These are phyloP conservation scores for Tulasnella sp. DNA, from an alignment of 768 basidiomycete genomes.

Conservation along the genomic window DNA sequence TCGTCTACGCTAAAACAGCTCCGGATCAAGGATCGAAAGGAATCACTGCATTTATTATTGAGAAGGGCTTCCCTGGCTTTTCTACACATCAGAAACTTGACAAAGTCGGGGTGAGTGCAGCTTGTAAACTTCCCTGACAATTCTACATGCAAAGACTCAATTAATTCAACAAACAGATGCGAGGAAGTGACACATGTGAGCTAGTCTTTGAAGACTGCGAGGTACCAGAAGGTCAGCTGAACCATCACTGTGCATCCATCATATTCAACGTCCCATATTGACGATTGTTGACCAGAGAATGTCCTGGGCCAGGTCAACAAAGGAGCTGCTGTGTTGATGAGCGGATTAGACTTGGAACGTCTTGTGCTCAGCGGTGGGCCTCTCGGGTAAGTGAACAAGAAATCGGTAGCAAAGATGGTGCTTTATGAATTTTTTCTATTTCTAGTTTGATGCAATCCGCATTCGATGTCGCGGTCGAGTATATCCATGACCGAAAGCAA, in stretches of 20 bases:
- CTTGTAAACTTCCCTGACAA: too few species aligned
- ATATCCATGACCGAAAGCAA: conserved; percentile 87
- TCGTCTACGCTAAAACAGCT: conserved; percentile 84
- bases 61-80: conserved; percentile 70
- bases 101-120: conserved; percentile 53
- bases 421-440: background rate
- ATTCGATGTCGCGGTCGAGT: conserved; percentile 75
- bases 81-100: conserved; percentile 84
- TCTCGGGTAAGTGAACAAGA: conserved; percentile 46
- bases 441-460: conserved; percentile 81
- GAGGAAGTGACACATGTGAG: conserved; percentile 91
- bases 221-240: conserved; percentile 62
- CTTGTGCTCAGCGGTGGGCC: conserved; percentile 88
- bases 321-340: conserved; percentile 85
- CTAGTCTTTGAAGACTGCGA: conserved; percentile 82
- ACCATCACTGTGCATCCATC: background rate
- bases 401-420: background rate
- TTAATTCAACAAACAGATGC: conserved; percentile 38
- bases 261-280: background rate
- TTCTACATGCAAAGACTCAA: background rate
- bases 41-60: conserved; percentile 84
- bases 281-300: conserved; percentile 42
- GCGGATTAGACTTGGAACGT: conserved; percentile 82
- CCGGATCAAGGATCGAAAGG: conserved; percentile 70
- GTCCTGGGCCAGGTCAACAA: conserved; percentile 67